phyloP scores from a whole-genome alignment of 139 green algal species.

The Zygnema cylindricum region DNA sequence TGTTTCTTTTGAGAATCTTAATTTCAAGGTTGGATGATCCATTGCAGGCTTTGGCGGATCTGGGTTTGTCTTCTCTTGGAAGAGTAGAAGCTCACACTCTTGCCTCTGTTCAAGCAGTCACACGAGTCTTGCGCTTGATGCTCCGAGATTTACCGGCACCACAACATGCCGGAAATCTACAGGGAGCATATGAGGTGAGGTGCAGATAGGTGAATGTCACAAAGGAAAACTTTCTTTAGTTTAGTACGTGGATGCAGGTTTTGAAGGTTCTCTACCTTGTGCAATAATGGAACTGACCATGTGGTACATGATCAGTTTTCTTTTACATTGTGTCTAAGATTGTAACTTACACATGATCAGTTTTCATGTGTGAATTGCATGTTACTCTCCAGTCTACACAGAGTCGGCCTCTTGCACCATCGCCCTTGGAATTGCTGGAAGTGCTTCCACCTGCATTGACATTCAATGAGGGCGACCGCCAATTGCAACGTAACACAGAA shows the following conservation, averaged over 20 bases:
- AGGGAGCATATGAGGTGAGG: neutral
- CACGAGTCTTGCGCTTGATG: constrained; percentile 24
- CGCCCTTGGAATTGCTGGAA: neutral
- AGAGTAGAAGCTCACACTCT: constrained; percentile 45
- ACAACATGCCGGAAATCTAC: neutral
- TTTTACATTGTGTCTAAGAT: too few relatives aligned
- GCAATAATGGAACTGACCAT: neutral
- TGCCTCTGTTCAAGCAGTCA: constrained; percentile 33
- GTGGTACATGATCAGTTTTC: neutral
- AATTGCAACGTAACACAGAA: constrained; percentile 33
- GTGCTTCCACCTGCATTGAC: neutral
- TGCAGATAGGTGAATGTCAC: too few relatives aligned
- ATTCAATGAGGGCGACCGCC: constrained; percentile 22
- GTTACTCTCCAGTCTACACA: neutral
- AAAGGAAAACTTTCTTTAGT: too few relatives aligned
- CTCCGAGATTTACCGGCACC: constrained; percentile 7
- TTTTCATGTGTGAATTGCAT: too few relatives aligned
- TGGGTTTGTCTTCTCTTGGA: constrained; percentile 43
- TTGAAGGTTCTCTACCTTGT: neutral
- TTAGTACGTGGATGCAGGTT: neutral
- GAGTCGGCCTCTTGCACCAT: neutral
- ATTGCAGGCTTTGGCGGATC: constrained; percentile 4
- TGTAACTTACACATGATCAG: too few relatives aligned
- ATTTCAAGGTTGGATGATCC: too few relatives aligned
- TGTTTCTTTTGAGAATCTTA: neutral